Percentiles rank a stretch among this genome's conserved stretches.
Evolutionary conservation across 768 basidiomycete species (phyloP).

Genomic region (Lactifluus subvellereus): DNA sequence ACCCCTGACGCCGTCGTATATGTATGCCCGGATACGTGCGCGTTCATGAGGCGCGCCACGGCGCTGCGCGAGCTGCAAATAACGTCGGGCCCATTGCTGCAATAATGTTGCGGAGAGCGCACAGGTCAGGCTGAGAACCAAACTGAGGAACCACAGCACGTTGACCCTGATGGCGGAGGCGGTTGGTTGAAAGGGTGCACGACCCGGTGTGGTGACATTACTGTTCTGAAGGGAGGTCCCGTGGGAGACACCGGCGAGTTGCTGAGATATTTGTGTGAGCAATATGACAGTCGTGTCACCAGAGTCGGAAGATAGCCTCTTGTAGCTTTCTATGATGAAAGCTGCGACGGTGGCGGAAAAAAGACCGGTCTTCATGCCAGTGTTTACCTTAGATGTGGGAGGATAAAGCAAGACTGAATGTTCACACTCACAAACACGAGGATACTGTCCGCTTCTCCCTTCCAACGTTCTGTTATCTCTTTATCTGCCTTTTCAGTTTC

Average conservation of each 20-base stretch:
- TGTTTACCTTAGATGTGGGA: not conserved
- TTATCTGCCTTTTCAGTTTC: constrained; percentile 3
- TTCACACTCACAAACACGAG: constrained; percentile 12
- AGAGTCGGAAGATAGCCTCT: constrained; percentile 1
- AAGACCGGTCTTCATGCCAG: constrained; percentile 6
- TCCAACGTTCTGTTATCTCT: constrained; percentile 1
- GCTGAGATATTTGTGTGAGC: constrained; percentile 16
- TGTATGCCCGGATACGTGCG: not conserved
- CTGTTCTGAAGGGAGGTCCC: not conserved
- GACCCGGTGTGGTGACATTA: not conserved
- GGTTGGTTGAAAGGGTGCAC: not conserved
- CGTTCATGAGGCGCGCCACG: not conserved
- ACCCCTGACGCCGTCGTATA: not conserved
- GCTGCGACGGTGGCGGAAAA: constrained; percentile 13
- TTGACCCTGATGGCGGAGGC: constrained; percentile 3
- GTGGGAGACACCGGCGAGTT: not conserved
- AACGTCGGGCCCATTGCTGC: not conserved
- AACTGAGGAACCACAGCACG: constrained; percentile 10
- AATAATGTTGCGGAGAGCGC: constrained; percentile 10
- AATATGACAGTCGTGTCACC: not conserved
- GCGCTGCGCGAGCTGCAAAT: not conserved
- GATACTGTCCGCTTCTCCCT: constrained; percentile 5
- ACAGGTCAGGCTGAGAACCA: not conserved
- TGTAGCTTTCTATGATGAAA: constrained; percentile 14
- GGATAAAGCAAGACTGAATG: not conserved